Base-by-base conservation (phyloP, 768 basidiomycete species). In the Termitomyces sp. region DNA sequence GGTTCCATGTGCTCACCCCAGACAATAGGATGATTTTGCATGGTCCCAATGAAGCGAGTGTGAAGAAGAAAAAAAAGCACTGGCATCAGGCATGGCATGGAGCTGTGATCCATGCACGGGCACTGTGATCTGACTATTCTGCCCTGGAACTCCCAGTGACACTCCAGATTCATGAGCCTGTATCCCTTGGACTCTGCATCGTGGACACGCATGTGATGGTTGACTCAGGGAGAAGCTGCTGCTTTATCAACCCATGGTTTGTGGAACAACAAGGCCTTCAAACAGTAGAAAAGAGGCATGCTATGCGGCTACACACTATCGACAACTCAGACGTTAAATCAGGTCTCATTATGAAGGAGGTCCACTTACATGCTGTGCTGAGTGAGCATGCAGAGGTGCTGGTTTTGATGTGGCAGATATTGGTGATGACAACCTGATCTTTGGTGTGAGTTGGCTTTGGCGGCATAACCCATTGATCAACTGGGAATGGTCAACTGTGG, bases 101-200 rank as follows among this genome's bases (percentile, higher is more conserved):
- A 44, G 42, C 42, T 18, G 42, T 44, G 1, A 44, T 44, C n/a
- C 18, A 44, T 44, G 42, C 42, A n/a, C 1, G n/a, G n/a, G 1
- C 42, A 7, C 42, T 1, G 1, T 18, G 8, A 6, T 44, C 42
- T n/a, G 6, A 4, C 6, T 7, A 44, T 8, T 44, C 42, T 7
- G 42, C n/a, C 18, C 7, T 44, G 7, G 42, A 44, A 2, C 7
- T 44, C 0, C n/a, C 42, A 2, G 18, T 44, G 7, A n/a, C 42
- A 1, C n/a, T 44, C 0, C 18, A 42, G 2, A 15, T 44, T 7
- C 42, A 44, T 8, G 8, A 18, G 6, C 15, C n/a, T n/a, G n/a
- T n/a, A n/a, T n/a, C n/a, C n/a, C n/a, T n/a, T n/a, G n/a, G n/a
- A 5, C 15, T 5, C 2, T 15, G 7, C 0, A 7, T 44, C 0